Conservation (phyloP, 257 asterid species). For the Datura wrightii region DNA sequence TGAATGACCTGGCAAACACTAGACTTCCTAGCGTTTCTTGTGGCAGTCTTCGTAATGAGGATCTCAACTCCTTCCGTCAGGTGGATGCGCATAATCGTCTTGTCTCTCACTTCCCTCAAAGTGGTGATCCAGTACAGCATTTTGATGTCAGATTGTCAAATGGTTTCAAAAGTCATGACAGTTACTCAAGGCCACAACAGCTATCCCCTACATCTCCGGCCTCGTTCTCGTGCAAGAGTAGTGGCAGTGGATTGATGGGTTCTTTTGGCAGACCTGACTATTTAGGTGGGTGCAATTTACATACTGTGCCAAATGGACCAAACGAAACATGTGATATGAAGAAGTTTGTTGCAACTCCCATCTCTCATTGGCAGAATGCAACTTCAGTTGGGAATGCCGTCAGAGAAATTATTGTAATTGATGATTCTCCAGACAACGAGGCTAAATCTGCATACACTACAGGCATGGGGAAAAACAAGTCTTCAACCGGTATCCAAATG, state of each 20-base stretch:
- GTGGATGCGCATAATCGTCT: conserved; percentile 39
- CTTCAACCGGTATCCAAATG: conserved; percentile 33
- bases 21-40: conserved; percentile 38
- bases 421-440: conserved; percentile 54
- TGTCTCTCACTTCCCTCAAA: conserved; percentile 37
- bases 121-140: conserved; percentile 39
- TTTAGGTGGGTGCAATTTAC: conserved; percentile 41
- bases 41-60: conserved; percentile 41
- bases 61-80: conserved; percentile 38
- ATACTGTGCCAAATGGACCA: conserved; percentile 39
- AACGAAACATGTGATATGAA: conserved; percentile 39
- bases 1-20: conserved; percentile 39
- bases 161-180: conserved; percentile 43
- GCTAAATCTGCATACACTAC: conserved; percentile 23
- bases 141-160: conserved; percentile 45
- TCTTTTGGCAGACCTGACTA: conserved; percentile 40
- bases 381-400: conserved; percentile 38
- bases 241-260: conserved; percentile 38
- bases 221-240: conserved; percentile 42
- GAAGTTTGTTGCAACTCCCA: conserved; percentile 35
- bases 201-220: conserved; percentile 42
- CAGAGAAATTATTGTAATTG: conserved; percentile 54
- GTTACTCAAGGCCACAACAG: conserved; percentile 40
- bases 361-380: conserved; percentile 32
- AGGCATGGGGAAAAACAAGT: conserved; percentile 35